Evolutionary conservation across 2,329 filamentous ascomycete genomes (phyloP).

Genomic region (Paraphoma chrysanthemicola): DNA sequence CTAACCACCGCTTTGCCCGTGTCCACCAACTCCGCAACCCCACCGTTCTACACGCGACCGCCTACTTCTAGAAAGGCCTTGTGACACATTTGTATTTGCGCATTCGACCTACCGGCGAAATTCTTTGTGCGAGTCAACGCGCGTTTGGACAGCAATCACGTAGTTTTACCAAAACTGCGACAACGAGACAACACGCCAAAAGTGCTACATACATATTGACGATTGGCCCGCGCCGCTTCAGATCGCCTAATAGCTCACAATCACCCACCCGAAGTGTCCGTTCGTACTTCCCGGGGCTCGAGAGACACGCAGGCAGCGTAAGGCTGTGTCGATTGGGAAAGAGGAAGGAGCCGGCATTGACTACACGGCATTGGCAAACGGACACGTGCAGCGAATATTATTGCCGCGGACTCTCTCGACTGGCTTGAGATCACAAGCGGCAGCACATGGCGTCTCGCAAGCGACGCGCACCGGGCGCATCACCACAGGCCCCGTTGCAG

Average conservation of each 20-base stretch:
- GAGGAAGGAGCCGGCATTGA: neutral
- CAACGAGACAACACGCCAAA: conserved; percentile 2
- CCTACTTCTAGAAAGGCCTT: neutral
- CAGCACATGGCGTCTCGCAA: conserved; percentile 61
- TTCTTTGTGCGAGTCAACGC: neutral
- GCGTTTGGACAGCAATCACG: neutral
- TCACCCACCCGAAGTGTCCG: neutral
- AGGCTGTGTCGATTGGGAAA: conserved; percentile 3
- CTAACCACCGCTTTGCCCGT: neutral
- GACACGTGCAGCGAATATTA: conserved; percentile 9
- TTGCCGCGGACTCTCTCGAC: neutral
- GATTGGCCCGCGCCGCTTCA: neutral
- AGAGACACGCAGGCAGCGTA: neutral
- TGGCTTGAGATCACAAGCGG: conserved; percentile 2
- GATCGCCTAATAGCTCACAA: neutral
- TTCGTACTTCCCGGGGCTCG: neutral
- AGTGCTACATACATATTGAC: neutral
- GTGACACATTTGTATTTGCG: neutral
- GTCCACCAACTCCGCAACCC: neutral
- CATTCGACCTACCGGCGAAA: neutral
- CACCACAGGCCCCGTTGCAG: conserved; percentile 66
- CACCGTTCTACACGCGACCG: neutral
- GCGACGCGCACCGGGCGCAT: conserved; percentile 74
- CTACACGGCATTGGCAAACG: neutral
- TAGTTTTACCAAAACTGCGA: conserved; percentile 1